Base-by-base conservation (phyloP, 352 stramenopile species). In the Globisporangium recalcitrans region DNA sequence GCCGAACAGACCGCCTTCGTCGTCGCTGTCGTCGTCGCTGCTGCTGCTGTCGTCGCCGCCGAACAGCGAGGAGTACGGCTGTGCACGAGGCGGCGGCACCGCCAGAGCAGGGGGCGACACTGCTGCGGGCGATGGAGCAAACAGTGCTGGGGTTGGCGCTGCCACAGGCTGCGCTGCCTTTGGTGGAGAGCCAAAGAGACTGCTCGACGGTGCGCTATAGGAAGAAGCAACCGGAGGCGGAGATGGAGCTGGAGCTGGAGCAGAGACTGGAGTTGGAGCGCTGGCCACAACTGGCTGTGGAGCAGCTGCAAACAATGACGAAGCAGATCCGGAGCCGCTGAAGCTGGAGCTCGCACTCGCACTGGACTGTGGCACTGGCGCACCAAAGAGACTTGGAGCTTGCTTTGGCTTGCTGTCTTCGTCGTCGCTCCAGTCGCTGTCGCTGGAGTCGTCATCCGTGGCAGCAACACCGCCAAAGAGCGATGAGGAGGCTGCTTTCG, bases 1-100 rank as follows among this genome's bases (percentile, higher is more conserved):
- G 63, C 83, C 83, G 67, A 95, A 93, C 29, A 95, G 73, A 4
- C 83, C 82, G 26, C 79, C 78, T 71, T 85, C 80, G 53, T 90
- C 83, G 34, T 94, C 85, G 53, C 80, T 90, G 67, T 94, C 85
- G 52, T 78, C 82, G 62, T 81, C 76, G 52, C 72, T 82, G 58
- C 78, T 75, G 68, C 74, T 83, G 44, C 69, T 81, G 66, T 78
- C 80, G 56, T 73, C 80, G 14, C 62, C 77, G 16, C 71, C 72
- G 60, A 93, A 93, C 4, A 93, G 69, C 32, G 81, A 91, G 16
- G 56, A 75, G 64, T 86, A 88, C 36, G 74, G 72, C 55, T 70
- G 56, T 36, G 62, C 55, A 19, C 67, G 52, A 13, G 32, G 70
- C 10, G 68, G 65, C 16, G 58, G 64, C 44, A 60, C 42, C 6